Evolutionary conservation across 345 rosid species (phyloP), one percentile per base, ranked within the genome.

Genomic region (Acer yangbiense): DNA sequence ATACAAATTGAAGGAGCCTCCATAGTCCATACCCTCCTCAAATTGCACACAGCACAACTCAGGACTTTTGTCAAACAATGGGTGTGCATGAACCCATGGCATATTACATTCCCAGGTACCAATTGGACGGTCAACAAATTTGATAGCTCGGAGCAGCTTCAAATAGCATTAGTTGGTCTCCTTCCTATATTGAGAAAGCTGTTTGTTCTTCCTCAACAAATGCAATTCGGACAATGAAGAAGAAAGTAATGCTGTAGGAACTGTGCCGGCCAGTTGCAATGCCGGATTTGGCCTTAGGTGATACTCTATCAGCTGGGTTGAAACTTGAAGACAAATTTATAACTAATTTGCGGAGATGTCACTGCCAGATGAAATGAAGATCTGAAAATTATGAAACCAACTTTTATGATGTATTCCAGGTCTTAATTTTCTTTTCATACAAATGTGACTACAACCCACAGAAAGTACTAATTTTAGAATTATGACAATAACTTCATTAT

Each of bases 71-170:
- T 29, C 32, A 29, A 29, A 29, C 32, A 29, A 3, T 29, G 3
- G 32, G 32, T 29, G 32, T 29, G 32, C 3, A 29, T 29, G 32
- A 29, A 29, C 32, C 32, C 3, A 29, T 29, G 32, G 32, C 32
- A 29, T 29, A 29, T 29, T 92, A 78, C 98, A 96, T 83, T 87
- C 95, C 39, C 98, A 92, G 87, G 27, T 96, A 9, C 98, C 98
- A 1, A 66, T 96, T 25, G 98, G 99, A 52, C 91, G 93, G 69
- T 82, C 91, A 29, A 84, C 94, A 29, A 94, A 91, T 77, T 57
- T 94, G 83, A 89, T 78, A 96, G 98, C 89, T 91, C 95, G 0
- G 97, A 96, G 77, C 98, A 96, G 87, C 90, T 96, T 79, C 99
- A 94, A 65, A 79, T 94, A 55, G 98, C 95, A 32, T 73, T 92